phyloP scores from a whole-genome alignment of 164 flowering plant species.

The Aristolochia californica region DNA sequence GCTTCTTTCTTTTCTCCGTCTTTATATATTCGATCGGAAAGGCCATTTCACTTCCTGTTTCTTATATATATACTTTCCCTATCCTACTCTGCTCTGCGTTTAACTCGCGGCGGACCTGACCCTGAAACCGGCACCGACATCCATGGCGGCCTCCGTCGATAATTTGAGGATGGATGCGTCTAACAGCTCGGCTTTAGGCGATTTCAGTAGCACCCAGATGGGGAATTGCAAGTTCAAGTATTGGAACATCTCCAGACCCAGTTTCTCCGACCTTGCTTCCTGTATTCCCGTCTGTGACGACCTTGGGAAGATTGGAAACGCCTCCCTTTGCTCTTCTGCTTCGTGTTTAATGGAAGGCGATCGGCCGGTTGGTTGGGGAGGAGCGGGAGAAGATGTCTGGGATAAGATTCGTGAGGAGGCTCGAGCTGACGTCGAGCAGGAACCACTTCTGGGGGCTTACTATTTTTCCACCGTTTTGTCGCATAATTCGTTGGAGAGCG shows the following conservation, averaged over 20 bases:
- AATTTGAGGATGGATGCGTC: constrained; percentile 3
- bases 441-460: constrained; percentile 43
- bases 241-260: constrained; percentile 4
- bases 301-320: background rate
- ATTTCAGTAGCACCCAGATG: background rate
- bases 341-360: no score
- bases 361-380: background rate
- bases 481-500: constrained; percentile 38
- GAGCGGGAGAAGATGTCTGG: constrained; percentile 33
- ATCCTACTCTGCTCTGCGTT: background rate
- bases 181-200: background rate
- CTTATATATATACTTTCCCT: background rate
- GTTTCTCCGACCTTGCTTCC: constrained; percentile 1
- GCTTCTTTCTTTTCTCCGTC: background rate
- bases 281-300: background rate
- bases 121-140: background rate
- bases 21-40: background rate
- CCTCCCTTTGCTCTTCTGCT: background rate
- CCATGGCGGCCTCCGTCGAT: constrained; percentile 20
- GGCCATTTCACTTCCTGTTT: background rate
- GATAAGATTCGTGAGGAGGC: constrained; percentile 45
- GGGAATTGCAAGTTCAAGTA: constrained; percentile 6
- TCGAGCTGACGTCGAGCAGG: constrained; percentile 27
- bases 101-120: background rate
- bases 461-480: constrained; percentile 34